Conservation (phyloP, 2,329 filamentous ascomycete genomes). For the Stemphylium lycopersici region DNA sequence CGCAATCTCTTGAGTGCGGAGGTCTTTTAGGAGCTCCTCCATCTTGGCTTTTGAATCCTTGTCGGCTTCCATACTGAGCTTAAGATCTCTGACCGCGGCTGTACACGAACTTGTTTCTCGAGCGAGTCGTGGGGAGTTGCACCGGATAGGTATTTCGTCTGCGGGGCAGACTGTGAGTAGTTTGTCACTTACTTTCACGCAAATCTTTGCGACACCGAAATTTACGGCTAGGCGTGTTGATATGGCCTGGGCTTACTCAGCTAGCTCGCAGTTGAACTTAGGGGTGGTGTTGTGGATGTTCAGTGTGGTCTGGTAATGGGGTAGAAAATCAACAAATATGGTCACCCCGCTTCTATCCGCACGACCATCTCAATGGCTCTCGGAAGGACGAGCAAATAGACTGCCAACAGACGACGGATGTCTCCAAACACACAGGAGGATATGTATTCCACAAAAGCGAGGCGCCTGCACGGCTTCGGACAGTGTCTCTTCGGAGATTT, state of each 20-base stretch:
- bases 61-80: not conserved
- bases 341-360: not conserved
- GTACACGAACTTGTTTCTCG: not conserved
- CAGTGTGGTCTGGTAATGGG: not conserved
- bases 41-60: not conserved
- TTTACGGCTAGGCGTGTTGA: too few species aligned
- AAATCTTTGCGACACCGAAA: not conserved
- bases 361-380: not conserved
- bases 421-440: not conserved
- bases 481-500: not conserved
- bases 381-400: not conserved
- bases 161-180: not conserved
- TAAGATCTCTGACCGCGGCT: not conserved
- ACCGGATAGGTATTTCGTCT: not conserved
- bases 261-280: not conserved
- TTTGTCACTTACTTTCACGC: not conserved
- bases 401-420: not conserved
- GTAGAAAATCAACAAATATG: not conserved
- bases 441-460: not conserved
- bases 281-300: not conserved
- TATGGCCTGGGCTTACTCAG: not conserved
- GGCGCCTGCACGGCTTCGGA: too few species aligned
- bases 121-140: not conserved
- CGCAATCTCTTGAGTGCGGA: not conserved
- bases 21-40: not conserved